Conservation (phyloP, 108 stramenopile genomes). For the Nitzschia sp. region DNA sequence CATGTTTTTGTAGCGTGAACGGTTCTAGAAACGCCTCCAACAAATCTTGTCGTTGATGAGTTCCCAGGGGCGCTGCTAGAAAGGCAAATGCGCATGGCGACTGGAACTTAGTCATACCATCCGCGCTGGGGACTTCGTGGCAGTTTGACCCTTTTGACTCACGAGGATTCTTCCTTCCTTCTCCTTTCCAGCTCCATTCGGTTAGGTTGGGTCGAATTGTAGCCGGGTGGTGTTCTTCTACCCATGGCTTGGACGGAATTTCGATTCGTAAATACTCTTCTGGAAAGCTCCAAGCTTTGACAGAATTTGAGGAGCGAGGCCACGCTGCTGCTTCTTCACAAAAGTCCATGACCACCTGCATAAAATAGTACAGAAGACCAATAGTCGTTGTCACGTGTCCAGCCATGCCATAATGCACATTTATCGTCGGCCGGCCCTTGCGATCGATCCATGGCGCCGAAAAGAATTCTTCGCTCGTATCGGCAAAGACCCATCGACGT, state of each 20-base stretch:
- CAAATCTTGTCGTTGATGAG: conserved; percentile 24
- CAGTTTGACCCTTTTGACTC: background rate
- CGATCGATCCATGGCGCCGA: conserved; percentile 46
- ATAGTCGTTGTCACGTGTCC: conserved; percentile 35
- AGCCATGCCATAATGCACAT: conserved; percentile 42
- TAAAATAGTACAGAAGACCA: conserved; percentile 26
- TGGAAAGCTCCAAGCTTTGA: no score
- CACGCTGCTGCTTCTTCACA: conserved; percentile 13
- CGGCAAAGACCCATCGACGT: conserved; percentile 49
- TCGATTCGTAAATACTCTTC: conserved; percentile 5
- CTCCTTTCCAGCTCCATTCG: background rate
- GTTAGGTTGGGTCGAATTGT: conserved; percentile 8
- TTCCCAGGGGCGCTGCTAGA: conserved; percentile 35
- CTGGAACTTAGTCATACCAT: background rate
- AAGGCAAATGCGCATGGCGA: conserved; percentile 38
- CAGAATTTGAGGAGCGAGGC: background rate
- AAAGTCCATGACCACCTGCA: conserved; percentile 18
- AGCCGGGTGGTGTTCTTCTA: conserved; percentile 1
- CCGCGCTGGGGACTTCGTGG: background rate
- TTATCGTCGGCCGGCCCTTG: background rate
- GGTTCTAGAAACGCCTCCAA: conserved; percentile 38
- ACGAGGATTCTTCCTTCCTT: background rate
- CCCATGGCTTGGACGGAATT: conserved; percentile 22
- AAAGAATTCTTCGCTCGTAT: conserved; percentile 58
- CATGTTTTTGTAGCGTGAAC: conserved; percentile 38